phyloP scores from a whole-genome alignment of 140 eudicot genomes.

The Oenanthe javanica region DNA sequence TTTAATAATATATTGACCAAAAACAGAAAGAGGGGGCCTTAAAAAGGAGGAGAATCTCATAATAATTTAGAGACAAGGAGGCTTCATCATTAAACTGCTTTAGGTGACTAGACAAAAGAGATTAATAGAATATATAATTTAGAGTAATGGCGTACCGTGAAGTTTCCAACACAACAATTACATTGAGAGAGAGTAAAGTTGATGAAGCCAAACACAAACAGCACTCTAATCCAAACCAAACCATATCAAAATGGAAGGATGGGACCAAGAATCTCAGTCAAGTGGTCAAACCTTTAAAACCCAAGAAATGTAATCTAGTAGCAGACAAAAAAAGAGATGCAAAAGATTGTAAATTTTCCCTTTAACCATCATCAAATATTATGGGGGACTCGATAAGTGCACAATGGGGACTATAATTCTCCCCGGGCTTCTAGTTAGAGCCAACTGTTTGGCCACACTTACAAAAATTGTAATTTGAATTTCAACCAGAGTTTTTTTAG shows the following conservation, averaged over 20 bases:
- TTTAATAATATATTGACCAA: slow-evolving; percentile 11
- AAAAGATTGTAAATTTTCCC: slow-evolving; percentile 16
- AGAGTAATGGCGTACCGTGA: slow-evolving; percentile 48
- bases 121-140: slow-evolving; percentile 23
- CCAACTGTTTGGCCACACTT: too few relatives aligned
- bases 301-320: slow-evolving; percentile 44
- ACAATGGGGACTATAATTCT: neutral
- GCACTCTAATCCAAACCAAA: slow-evolving; percentile 50
- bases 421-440: too few relatives aligned
- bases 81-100: slow-evolving; percentile 64
- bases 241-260: slow-evolving; percentile 74
- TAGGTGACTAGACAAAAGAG: slow-evolving; percentile 38
- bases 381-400: neutral
- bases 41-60: slow-evolving; percentile 27
- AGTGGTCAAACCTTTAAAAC: slow-evolving; percentile 62
- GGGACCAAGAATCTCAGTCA: slow-evolving; percentile 65
- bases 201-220: slow-evolving; percentile 39
- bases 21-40: slow-evolving; percentile 17
- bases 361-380: neutral
- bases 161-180: slow-evolving; percentile 21
- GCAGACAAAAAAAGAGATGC: slow-evolving; percentile 21
- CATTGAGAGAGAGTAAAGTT: slow-evolving; percentile 21
- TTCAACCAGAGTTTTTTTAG: too few relatives aligned
- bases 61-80: slow-evolving; percentile 40
- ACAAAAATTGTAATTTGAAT: too few relatives aligned